phyloP scores from a whole-genome alignment of 139 green algal genomes.

The Mesotaenium endlicherianum region DNA sequence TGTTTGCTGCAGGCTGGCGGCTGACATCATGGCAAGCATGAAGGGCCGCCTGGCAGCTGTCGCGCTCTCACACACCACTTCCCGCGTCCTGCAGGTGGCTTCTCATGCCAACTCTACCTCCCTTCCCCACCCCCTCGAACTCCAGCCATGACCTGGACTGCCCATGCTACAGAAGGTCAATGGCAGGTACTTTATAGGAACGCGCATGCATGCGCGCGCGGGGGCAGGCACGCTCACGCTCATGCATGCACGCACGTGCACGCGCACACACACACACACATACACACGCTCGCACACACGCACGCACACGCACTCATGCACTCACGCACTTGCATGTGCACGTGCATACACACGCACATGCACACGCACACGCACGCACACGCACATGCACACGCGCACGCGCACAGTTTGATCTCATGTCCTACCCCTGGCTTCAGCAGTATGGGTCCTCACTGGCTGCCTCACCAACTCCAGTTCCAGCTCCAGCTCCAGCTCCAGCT shows the following conservation, averaged over 20 bases:
- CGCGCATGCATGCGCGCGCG: neutral
- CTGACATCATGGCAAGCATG: neutral
- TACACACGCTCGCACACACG: neutral
- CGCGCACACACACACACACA: neutral
- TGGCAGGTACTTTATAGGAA: too few species aligned
- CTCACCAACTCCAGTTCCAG: too few species aligned
- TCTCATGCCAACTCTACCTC: too few species aligned
- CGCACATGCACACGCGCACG: neutral
- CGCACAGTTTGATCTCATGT: neutral
- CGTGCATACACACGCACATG: neutral
- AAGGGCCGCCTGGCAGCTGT: conserved; percentile 11
- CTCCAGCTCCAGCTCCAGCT: too few species aligned
- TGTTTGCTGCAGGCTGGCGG: conserved; percentile 7
- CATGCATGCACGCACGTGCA: neutral
- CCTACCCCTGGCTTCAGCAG: too few species aligned
- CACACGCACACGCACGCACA: neutral
- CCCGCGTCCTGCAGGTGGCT: conserved; percentile 14
- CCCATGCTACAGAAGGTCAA: too few species aligned
- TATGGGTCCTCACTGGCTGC: too few species aligned
- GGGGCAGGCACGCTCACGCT: neutral
- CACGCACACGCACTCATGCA: neutral
- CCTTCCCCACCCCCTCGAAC: too few species aligned
- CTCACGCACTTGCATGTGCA: neutral
- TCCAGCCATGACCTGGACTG: too few species aligned
- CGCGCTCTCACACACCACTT: conserved; percentile 1